Base-by-base conservation (phyloP, 1,284 basidiomycete genomes). In the Binderoboletus segoi region DNA sequence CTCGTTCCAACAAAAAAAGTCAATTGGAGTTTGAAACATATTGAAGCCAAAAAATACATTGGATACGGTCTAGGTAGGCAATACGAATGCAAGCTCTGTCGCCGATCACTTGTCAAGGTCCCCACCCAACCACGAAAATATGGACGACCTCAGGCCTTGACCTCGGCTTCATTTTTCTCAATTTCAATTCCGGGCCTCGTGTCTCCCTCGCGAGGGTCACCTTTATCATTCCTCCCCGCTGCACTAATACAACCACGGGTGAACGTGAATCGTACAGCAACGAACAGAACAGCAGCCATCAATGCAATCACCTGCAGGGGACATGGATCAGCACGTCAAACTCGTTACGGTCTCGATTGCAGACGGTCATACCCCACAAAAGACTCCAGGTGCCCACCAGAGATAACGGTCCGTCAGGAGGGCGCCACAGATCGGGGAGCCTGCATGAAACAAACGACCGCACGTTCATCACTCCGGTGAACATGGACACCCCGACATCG, bases 331-430 rank as follows among this genome's bases (percentile, higher is more conserved):
- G 11, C 16, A 4, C 2, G 10, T 20, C 12, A 13, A 38, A 5
- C 8, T 10, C 21, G 12, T 20, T 21, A 1, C 2, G 8, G 10
- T 10, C 10, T 3, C 12, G n/a, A 49, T 23, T 20, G 18, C 23
- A 53, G 5, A 16, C n/a, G n/a, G 23, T 54, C 67, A 13, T 59
- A 69, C 71, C 48, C 54, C 65, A 50, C 59, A 68, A 54, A 73
- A 72, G 15, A 67, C 18, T 6, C 56, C 63, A 6, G 71, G 63
- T 3, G 59, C 67, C 67, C 63, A 72, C 71, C 71, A 73, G 32
- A 58, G 45, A 50, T 72, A 71, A 28, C 40, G 55, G 4, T n/a
- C 6, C 3, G 68, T 68, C 32, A 73, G 30, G n/a, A 73, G 63
- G n/a, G 67, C 67, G 32, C 69, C 68, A 20, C 60, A 64, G 16